Base-by-base conservation (phyloP, 352 stramenopile genomes). In the Globisporangium spinosum region DNA sequence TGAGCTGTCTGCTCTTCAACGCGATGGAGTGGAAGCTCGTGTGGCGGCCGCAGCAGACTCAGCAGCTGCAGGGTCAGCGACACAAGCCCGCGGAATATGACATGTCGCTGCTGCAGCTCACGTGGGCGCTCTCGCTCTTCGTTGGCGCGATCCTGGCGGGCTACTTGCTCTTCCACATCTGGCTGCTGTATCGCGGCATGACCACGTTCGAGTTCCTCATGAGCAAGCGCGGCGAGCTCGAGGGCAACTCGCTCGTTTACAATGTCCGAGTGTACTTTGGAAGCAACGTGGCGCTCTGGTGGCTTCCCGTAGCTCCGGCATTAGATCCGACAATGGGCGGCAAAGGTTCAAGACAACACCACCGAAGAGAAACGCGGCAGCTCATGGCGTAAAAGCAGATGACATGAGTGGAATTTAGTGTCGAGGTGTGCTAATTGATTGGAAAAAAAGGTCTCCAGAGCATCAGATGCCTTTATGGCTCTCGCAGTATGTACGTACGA, bases 201-300 rank as follows among this genome's bases (percentile, higher is more conserved):
- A 94, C 87, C 51, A 95, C 87, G 65, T 80, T 95, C 62, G 83
- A 95, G 70, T 92, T 87, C 59, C 68, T 95, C 27, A 70, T 75
- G 0, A 65, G 74, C 43, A 79, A 80, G 49, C 66, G 53, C 20
- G 85, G 87, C 29, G 87, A 93, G 58, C 69, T 89, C 43, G 68
- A 68, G 9, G 64, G 72, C 59, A 83, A 73, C 45, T 70, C 71
- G 58, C 79, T 93, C 5, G 68, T 17, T 7, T 67, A 80, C 62
- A 89, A 90, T 64, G 57, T 81, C n/a, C 72, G 57, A 5, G 80
- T 93, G 17, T 93, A 92, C 69, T 93, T 91, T 70, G 87, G 87
- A 13, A 58, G 49, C 17, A 77, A 91, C 23, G 61, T 73, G 38
- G 76, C 76, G 74, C 70, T 69, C 38, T 94, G 86, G 81, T 78